A percentile compares a stretch with the other conserved stretches of the same genome.
Evolutionary conservation across 306 rosid species (phyloP).

Genomic region (Prosopis cineraria): DNA sequence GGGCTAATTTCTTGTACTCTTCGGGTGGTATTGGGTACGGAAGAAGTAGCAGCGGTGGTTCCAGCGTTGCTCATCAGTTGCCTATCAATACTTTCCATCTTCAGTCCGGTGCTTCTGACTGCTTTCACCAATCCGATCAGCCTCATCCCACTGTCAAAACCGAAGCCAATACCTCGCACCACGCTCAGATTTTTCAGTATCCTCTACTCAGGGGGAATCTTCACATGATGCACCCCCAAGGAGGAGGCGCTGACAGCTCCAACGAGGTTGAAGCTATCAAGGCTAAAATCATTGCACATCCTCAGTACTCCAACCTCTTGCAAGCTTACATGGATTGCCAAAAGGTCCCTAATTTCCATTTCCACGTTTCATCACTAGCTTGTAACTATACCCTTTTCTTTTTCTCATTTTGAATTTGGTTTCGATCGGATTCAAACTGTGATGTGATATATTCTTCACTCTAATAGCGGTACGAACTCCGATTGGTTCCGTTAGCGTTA

Average conservation of each 20-base stretch:
- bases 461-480: background rate
- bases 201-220: constrained; percentile 36
- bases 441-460: no score
- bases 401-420: background rate
- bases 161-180: constrained; percentile 67
- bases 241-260: constrained; percentile 26
- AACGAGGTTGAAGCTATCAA: constrained; percentile 81
- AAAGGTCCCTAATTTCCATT: constrained; percentile 50
- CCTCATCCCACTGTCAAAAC: constrained; percentile 62
- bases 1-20: constrained; percentile 59
- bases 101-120: constrained; percentile 50
- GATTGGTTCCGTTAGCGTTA: background rate
- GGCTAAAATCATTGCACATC: constrained; percentile 92
- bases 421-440: background rate
- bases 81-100: constrained; percentile 55
- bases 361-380: background rate
- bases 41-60: constrained; percentile 36
- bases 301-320: constrained; percentile 86
- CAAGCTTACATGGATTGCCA: constrained; percentile 99
- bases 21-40: constrained; percentile 50
- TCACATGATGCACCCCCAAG: constrained; percentile 30
- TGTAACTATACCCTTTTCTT: background rate
- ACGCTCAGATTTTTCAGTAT: constrained; percentile 61
- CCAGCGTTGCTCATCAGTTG: constrained; percentile 28
- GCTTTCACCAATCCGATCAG: constrained; percentile 59